A percentile compares a stretch with the other conserved stretches of the same genome.
Evolutionary conservation across 768 basidiomycete species (phyloP).

Genomic region (Amanita muscaria): DNA sequence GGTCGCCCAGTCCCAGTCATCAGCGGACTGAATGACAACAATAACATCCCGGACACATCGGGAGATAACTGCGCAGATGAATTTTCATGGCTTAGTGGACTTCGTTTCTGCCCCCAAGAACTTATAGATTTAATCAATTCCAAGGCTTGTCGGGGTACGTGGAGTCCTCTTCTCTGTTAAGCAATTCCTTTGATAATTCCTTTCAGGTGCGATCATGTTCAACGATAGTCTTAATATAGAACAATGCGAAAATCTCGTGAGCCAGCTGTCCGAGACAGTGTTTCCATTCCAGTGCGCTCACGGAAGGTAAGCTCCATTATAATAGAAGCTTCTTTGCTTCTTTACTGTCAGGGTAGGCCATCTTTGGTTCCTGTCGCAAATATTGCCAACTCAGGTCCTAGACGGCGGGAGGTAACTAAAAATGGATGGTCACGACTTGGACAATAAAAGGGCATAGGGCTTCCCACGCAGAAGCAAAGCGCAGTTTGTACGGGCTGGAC

Average conservation of each 20-base stretch:
- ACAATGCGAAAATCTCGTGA: conserved; percentile 66
- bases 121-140: conserved; percentile 85
- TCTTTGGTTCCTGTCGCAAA: conserved; percentile 27
- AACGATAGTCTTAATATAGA: conserved; percentile 64
- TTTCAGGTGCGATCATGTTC: conserved; percentile 94
- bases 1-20: conserved; percentile 52
- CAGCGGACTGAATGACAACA: conserved; percentile 23
- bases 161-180: conserved; percentile 2
- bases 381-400: neutral
- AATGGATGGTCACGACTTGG: conserved; percentile 19
- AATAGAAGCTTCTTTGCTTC: conserved; percentile 2
- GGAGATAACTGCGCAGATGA: too few species aligned
- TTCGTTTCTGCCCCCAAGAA: conserved; percentile 77
- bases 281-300: conserved; percentile 97
- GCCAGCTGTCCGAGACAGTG: conserved; percentile 56
- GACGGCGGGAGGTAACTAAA: conserved; percentile 13
- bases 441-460: conserved; percentile 6
- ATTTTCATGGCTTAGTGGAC: conserved; percentile 55
- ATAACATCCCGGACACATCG: too few species aligned
- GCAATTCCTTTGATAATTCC: conserved; percentile 6
- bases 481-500: too few species aligned
- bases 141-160: conserved; percentile 87
- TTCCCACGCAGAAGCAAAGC: too few species aligned
- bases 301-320: conserved; percentile 50
- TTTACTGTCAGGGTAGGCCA: conserved; percentile 22